These are phyloP conservation scores for Pinus tabuliformis DNA, from an alignment of 75 land plant genomes.

Conservation along the genomic window DNA sequence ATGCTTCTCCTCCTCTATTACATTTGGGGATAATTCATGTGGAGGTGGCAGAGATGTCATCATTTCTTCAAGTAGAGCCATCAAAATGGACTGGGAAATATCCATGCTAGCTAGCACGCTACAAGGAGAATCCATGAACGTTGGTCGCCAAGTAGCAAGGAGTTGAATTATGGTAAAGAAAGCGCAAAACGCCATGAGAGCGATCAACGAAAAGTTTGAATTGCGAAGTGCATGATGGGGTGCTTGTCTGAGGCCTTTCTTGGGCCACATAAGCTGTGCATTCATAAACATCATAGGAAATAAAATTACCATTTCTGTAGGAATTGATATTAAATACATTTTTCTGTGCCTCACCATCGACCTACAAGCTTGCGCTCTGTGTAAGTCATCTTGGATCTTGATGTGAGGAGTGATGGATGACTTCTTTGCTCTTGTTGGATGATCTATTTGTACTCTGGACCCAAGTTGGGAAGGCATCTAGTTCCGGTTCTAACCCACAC, in stretches of 20 bases:
- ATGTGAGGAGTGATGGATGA: too few species aligned
- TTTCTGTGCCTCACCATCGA: too few species aligned
- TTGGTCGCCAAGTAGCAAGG: neutral
- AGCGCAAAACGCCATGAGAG: neutral
- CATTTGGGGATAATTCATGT: too few species aligned
- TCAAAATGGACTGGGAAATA: too few species aligned
- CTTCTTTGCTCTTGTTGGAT: too few species aligned
- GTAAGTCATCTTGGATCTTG: too few species aligned
- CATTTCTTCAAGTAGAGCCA: neutral
- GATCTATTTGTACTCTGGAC: neutral
- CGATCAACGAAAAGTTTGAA: neutral
- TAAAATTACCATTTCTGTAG: too few species aligned
- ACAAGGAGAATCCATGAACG: neutral
- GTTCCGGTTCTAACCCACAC: conserved; percentile 69
- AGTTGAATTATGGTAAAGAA: neutral
- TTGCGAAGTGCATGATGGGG: neutral
- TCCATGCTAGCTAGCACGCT: neutral
- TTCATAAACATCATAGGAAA: neutral
- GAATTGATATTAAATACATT: too few species aligned
- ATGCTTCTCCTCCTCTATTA: too few species aligned
- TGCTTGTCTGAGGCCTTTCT: conserved; percentile 6
- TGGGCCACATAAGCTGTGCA: conserved; percentile 6
- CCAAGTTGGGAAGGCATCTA: conserved; percentile 79
- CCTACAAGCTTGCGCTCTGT: too few species aligned
- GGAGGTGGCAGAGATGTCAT: too few species aligned